phyloP scores from a whole-genome alignment of 352 stramenopile genomes.

The Thalassiosira livingstoniorum region DNA sequence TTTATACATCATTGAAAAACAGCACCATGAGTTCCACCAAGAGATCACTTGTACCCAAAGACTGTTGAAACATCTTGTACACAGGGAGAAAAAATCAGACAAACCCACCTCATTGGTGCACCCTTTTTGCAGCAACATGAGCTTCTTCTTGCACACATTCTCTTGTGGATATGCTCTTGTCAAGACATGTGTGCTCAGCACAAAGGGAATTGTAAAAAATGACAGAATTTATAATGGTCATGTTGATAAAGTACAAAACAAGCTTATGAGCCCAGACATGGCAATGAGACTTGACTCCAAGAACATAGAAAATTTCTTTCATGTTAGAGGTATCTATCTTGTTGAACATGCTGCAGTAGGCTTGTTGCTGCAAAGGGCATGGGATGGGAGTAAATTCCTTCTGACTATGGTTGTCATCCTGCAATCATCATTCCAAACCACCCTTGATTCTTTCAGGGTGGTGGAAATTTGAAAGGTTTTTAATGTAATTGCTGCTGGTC shows the following conservation, averaged over 20 bases:
- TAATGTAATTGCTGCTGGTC: conserved; percentile 35
- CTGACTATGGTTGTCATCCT: conserved; percentile 5
- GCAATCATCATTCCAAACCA: conserved; percentile 1
- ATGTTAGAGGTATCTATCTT: conserved; percentile 29
- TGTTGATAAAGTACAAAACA: conserved; percentile 13
- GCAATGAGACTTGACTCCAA: conserved; percentile 2
- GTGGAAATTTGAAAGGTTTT: conserved; percentile 34
- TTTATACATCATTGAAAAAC: too few species aligned
- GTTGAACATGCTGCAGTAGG: conserved; percentile 29
- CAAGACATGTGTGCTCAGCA: not conserved
- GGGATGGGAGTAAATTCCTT: conserved; percentile 10
- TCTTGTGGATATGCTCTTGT: not conserved
- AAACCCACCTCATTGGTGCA: too few species aligned
- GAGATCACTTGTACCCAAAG: too few species aligned
- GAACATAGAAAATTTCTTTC: conserved; percentile 26
- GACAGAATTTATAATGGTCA: conserved; percentile 14
- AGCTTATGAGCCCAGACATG: conserved; percentile 33
- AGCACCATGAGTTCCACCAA: too few species aligned
- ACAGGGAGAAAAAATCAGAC: too few species aligned
- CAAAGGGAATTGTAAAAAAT: conserved; percentile 20
- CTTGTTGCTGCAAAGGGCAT: conserved; percentile 15
- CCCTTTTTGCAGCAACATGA: too few species aligned
- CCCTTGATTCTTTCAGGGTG: conserved; percentile 13
- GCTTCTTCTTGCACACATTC: not conserved
- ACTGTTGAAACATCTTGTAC: too few species aligned